Conservation (phyloP, 768 basidiomycete genomes). For the Phylloporus sp. region DNA sequence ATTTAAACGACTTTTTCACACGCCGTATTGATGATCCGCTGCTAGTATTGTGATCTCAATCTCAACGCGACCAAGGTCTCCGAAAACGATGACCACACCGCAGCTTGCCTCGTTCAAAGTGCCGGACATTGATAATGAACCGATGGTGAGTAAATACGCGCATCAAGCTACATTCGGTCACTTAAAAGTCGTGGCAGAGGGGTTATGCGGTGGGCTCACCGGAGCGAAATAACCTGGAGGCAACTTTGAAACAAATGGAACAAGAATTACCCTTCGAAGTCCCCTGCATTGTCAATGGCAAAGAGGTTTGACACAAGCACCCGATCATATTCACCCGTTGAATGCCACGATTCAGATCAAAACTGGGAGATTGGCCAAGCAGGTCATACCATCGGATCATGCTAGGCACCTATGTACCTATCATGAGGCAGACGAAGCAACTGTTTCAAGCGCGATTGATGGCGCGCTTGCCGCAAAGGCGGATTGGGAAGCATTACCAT, state of each 20-base stretch:
- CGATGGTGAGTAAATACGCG: conserved; percentile 58
- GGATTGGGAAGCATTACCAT: conserved; percentile 92
- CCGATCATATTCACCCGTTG: background rate
- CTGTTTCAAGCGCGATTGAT: conserved; percentile 75
- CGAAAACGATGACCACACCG: conserved; percentile 54
- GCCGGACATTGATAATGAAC: conserved; percentile 87
- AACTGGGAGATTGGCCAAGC: conserved; percentile 75
- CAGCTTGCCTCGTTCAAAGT: conserved; percentile 85
- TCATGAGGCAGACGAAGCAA: conserved; percentile 80
- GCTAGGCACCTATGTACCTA: conserved; percentile 77
- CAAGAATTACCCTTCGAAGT: conserved; percentile 85
- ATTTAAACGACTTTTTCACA: background rate
- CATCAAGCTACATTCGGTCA: background rate
- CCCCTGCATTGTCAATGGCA: conserved; percentile 89
- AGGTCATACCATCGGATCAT: conserved; percentile 85
- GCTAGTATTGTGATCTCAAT: background rate
- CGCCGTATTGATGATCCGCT: background rate
- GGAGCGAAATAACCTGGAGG: conserved; percentile 71
- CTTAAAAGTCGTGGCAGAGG: conserved; percentile 42
- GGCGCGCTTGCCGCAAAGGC: conserved; percentile 83
- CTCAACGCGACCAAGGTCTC: background rate
- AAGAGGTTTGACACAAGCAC: conserved; percentile 50
- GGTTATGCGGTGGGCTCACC: conserved; percentile 73
- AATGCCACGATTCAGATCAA: conserved; percentile 51
- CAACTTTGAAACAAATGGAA: conserved; percentile 76